These are phyloP conservation scores for Globisporangium echinulatum DNA, from an alignment of 352 stramenopile genomes.

Conservation along the genomic window DNA sequence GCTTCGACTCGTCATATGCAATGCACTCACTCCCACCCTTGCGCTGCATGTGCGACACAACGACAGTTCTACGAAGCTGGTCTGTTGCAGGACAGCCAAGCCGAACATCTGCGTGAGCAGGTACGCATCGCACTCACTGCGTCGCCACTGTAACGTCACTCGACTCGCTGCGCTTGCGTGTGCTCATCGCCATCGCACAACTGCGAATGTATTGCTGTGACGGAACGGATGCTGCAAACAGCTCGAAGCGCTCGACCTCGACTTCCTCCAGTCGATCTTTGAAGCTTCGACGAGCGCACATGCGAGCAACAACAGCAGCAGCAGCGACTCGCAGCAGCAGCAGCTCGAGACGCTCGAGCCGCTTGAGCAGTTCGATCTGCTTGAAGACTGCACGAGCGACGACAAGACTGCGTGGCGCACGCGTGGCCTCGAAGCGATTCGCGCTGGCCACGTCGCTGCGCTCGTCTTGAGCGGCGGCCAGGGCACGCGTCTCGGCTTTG, in stretches of 20 bases:
- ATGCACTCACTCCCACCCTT: too few relatives aligned
- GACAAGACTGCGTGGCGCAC: conserved; percentile 40
- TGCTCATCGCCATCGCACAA: too few relatives aligned
- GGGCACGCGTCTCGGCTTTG: conserved; percentile 95
- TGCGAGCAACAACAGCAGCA: background rate
- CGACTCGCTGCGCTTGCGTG: too few relatives aligned
- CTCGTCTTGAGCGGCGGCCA: conserved; percentile 93
- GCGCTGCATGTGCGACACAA: background rate
- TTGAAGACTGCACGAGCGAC: conserved; percentile 37
- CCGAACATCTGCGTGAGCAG: conserved; percentile 34
- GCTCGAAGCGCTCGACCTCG: conserved; percentile 63
- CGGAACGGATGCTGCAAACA: conserved; percentile 8
- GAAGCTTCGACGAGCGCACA: conserved; percentile 34
- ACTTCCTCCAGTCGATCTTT: conserved; percentile 61
- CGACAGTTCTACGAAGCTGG: conserved; percentile 62
- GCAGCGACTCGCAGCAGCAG: conserved; percentile 3
- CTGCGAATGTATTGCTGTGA: too few relatives aligned
- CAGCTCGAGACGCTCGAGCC: conserved; percentile 38
- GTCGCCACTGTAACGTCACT: too few relatives aligned
- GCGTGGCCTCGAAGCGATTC: conserved; percentile 77
- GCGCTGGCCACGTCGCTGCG: conserved; percentile 86
- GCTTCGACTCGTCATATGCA: too few relatives aligned
- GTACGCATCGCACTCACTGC: conserved; percentile 15
- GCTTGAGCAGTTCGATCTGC: conserved; percentile 53
- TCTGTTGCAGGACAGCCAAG: conserved; percentile 33